A percentile compares a stretch with the other conserved stretches of the same genome.
phyloP scores from a whole-genome alignment of 2,329 filamentous ascomycete species.

The Penicillium sp. region DNA sequence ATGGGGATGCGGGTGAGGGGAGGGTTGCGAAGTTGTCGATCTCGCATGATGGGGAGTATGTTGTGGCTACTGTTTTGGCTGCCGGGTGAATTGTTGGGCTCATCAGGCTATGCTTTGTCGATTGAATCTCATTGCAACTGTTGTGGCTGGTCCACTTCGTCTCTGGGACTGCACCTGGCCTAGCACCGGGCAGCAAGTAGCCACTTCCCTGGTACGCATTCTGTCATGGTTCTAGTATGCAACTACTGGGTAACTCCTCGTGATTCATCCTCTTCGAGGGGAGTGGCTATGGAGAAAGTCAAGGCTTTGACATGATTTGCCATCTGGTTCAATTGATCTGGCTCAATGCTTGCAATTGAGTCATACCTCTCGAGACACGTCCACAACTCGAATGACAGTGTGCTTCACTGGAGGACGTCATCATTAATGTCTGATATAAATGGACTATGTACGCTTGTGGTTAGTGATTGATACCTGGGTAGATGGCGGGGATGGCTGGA shows the following conservation, averaged over 20 bases:
- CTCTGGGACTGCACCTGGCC: not conserved
- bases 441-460: not conserved
- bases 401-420: not conserved
- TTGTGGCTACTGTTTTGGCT: conserved; percentile 51
- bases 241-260: not conserved
- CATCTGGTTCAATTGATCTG: not conserved
- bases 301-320: not conserved
- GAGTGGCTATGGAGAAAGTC: not conserved
- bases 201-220: not conserved
- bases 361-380: not conserved
- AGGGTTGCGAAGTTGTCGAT: conserved; percentile 72
- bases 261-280: no score
- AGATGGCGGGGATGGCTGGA: not conserved
- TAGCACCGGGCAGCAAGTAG: not conserved
- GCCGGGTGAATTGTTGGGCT: conserved; percentile 25
- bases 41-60: conserved; percentile 83
- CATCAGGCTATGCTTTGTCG: not conserved
- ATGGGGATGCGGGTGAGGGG: conserved; percentile 29
- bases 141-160: not conserved
- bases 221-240: not conserved
- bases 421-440: not conserved
- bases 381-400: not conserved
- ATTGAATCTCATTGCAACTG: not conserved
- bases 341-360: not conserved
- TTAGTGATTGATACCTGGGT: not conserved